phyloP scores from a whole-genome alignment of 2,329 filamentous ascomycete genomes.

The Trichoderma breve region DNA sequence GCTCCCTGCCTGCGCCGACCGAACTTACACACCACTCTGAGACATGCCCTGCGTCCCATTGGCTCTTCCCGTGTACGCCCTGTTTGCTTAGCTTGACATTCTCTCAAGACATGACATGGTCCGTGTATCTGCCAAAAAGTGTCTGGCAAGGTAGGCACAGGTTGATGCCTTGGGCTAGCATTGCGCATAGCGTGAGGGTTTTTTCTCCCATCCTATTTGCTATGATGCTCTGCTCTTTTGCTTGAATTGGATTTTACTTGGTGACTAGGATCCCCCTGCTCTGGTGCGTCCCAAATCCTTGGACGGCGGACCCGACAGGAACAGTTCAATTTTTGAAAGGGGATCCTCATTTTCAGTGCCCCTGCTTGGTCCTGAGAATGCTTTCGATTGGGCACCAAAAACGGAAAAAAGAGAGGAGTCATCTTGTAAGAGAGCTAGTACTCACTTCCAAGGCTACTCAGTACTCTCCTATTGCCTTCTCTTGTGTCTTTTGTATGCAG shows the following conservation, averaged over 20 bases:
- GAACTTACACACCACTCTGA: not conserved
- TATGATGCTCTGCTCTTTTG: not conserved
- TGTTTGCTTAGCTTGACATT: not conserved
- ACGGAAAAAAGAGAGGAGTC: not conserved
- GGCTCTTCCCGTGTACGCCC: not conserved
- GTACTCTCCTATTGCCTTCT: not conserved
- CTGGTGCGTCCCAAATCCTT: conserved; percentile 9
- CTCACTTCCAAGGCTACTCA: not conserved
- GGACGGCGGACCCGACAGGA: conserved; percentile 14
- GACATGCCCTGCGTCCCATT: not conserved
- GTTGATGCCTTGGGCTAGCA: not conserved
- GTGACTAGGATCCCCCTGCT: not conserved
- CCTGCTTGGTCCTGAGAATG: not conserved
- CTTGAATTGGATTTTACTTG: not conserved
- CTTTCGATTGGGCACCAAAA: not conserved
- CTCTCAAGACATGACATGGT: not conserved
- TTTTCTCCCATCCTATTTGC: not conserved
- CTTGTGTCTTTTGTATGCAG: not conserved
- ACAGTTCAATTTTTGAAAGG: conserved; percentile 4
- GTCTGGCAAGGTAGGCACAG: not conserved
- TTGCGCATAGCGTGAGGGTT: not conserved
- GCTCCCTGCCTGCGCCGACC: not conserved
- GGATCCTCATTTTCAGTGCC: conserved; percentile 5
- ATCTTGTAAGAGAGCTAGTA: not conserved
- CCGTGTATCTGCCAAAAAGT: not conserved